phyloP scores from a whole-genome alignment of 2,329 filamentous ascomycete species.

The Calonectria ilicicola region DNA sequence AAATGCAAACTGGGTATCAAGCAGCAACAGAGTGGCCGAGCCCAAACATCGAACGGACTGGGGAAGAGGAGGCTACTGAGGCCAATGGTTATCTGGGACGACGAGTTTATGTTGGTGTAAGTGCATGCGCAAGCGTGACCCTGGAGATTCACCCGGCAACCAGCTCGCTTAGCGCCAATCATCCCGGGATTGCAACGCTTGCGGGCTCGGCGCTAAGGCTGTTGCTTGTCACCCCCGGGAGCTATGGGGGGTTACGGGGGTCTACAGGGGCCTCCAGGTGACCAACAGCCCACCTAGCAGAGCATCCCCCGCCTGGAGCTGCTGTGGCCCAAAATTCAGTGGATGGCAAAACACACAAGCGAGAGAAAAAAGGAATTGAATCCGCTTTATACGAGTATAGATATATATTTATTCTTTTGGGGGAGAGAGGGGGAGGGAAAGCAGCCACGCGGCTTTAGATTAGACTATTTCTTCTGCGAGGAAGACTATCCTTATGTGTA shows the following conservation, averaged over 20 bases:
- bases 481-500: no score
- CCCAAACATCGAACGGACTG: constrained; percentile 23
- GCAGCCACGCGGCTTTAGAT: background rate
- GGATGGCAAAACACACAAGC: background rate
- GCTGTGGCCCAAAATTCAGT: background rate
- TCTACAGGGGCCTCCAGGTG: background rate
- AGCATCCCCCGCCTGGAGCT: background rate
- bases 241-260: background rate
- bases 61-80: background rate
- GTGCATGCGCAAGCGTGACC: constrained; percentile 11
- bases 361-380: background rate
- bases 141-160: constrained; percentile 31
- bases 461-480: no score
- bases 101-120: constrained; percentile 22
- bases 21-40: constrained; percentile 29
- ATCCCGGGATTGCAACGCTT: background rate
- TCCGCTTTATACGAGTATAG: no score
- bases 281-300: background rate
- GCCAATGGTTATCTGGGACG: background rate
- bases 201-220: background rate
- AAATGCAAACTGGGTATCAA: constrained; percentile 28
- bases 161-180: constrained; percentile 1
- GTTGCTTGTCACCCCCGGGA: background rate
- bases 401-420: no score
- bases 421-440: background rate